Base-by-base conservation (phyloP, 140 eudicot species). In the Senecio squalidus region DNA sequence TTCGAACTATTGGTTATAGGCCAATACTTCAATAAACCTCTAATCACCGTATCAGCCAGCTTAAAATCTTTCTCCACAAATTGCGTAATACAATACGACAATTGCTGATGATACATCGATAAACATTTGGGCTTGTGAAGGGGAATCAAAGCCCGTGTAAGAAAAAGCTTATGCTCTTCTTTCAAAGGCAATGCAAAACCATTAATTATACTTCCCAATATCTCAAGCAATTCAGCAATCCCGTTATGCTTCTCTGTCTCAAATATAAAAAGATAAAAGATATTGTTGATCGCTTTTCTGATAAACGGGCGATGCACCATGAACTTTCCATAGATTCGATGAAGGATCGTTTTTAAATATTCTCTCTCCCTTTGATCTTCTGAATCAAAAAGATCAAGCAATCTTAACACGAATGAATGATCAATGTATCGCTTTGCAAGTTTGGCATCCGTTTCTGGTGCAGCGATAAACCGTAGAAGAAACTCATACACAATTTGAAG, bases 281-380 rank as follows among this genome's bases (percentile, higher is more conserved):
- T 85, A 44, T 85, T 82, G 46, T 82, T 85, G 63, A 85, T 85
- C 26, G 87, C 77, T 64, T 85, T 85, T 71, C 95, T 76, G 24
- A 85, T 85, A 46, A 82, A 85, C 11, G 95, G 95, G 22, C 94
- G 87, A 58, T 84, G 94, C 48, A 84, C 85, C 91, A 83, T 83
- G 68, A 83, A 83, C 36, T 83, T 83, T 5, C 91, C 91, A 30
- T 83, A 83, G 3, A 83, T 70, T 17, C 91, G 76, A 10, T 83
- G 91, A 27, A 85, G 84, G 17, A 85, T 82, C 9, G 95, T 82
- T 61, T 85, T 85, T 58, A 85, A 45, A 61, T 82, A 85, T 59
- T 85, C 95, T 39, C 95, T 23, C 74, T 85, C 95, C 30, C 89
- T 55, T 70, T 78, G 95, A 46, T 83, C 91, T 33, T 83, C 91